A percentile compares a stretch with the other conserved stretches of the same genome.
These are phyloP conservation scores for Colletotrichum godetiae DNA, from an alignment of 2,329 filamentous ascomycete genomes.

Conservation along the genomic window DNA sequence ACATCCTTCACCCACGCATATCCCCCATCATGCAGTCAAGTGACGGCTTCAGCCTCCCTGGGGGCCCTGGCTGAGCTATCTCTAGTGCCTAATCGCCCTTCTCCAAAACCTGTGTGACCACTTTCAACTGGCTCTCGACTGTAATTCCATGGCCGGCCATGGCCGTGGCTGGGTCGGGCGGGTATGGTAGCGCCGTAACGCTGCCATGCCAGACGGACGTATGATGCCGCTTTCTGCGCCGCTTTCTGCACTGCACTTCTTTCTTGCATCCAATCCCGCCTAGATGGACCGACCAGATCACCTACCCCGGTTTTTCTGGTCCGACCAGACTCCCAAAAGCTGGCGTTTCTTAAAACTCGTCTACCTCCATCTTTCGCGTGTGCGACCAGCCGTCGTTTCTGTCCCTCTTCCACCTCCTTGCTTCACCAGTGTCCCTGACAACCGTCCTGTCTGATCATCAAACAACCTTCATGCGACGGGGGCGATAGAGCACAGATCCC, in stretches of 20 bases:
- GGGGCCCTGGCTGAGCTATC: not conserved
- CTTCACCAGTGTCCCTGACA: slow-evolving; percentile 40
- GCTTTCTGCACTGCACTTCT: slow-evolving; percentile 32
- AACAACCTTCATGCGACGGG: slow-evolving; percentile 45
- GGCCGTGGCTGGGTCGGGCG: slow-evolving; percentile 43
- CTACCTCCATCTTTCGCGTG: slow-evolving; percentile 43
- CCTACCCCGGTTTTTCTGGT: slow-evolving; percentile 4
- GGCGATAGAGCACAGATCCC: slow-evolving; percentile 38
- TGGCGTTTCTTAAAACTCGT: slow-evolving; percentile 38
- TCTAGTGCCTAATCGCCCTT: slow-evolving; percentile 15
- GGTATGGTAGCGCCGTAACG: slow-evolving; percentile 12
- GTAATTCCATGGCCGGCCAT: slow-evolving; percentile 43
- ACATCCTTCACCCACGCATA: slow-evolving; percentile 30
- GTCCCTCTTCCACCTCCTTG: slow-evolving; percentile 45
- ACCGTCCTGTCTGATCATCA: slow-evolving; percentile 50
- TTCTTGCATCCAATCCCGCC: slow-evolving; percentile 29
- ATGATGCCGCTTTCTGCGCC: slow-evolving; percentile 14
- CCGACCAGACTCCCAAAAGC: slow-evolving; percentile 1
- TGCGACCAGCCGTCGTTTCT: slow-evolving; percentile 22
- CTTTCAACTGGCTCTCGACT: slow-evolving; percentile 41
- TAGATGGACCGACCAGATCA: slow-evolving; percentile 8
- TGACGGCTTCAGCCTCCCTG: slow-evolving; percentile 19
- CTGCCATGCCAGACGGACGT: slow-evolving; percentile 14
- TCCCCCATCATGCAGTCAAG: slow-evolving; percentile 27
- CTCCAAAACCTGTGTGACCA: slow-evolving; percentile 27